These are phyloP conservation scores for Globisporangium echinulatum DNA, from an alignment of 352 stramenopile genomes.

Conservation along the genomic window DNA sequence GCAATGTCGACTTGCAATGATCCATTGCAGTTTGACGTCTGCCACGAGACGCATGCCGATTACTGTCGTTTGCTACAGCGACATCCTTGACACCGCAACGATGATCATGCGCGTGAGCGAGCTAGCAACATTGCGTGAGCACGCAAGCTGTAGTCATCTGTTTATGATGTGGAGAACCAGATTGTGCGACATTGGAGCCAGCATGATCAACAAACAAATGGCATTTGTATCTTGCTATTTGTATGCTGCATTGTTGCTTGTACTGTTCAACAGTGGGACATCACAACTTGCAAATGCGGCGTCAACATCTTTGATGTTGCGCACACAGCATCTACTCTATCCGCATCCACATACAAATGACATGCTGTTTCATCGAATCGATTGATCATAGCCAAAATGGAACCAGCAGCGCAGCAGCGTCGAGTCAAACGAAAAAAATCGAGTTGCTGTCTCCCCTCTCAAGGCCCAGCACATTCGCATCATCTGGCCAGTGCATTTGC, in stretches of 20 bases:
- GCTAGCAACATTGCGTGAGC: neutral
- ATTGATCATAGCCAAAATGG: neutral
- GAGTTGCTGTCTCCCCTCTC: too few relatives aligned
- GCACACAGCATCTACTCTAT: neutral
- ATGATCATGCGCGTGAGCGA: too few relatives aligned
- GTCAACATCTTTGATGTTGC: neutral
- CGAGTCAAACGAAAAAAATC: too few relatives aligned
- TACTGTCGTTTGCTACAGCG: too few relatives aligned
- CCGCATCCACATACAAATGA: neutral
- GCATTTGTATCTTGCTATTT: neutral
- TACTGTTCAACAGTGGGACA: neutral
- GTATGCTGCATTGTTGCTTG: neutral
- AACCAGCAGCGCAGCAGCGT: too few relatives aligned
- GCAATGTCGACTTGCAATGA: too few relatives aligned
- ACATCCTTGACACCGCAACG: too few relatives aligned
- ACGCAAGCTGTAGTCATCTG: neutral
- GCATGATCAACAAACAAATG: neutral
- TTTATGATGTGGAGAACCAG: neutral
- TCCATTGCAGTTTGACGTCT: too few relatives aligned
- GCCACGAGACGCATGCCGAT: too few relatives aligned
- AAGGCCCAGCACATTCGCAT: neutral
- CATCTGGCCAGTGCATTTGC: neutral
- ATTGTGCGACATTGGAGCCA: neutral
- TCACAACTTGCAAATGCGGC: neutral
- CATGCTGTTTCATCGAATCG: neutral